Evolutionary conservation across 208 protist genomes (phyloP).

Genomic region (Wallacemonas sp.): DNA sequence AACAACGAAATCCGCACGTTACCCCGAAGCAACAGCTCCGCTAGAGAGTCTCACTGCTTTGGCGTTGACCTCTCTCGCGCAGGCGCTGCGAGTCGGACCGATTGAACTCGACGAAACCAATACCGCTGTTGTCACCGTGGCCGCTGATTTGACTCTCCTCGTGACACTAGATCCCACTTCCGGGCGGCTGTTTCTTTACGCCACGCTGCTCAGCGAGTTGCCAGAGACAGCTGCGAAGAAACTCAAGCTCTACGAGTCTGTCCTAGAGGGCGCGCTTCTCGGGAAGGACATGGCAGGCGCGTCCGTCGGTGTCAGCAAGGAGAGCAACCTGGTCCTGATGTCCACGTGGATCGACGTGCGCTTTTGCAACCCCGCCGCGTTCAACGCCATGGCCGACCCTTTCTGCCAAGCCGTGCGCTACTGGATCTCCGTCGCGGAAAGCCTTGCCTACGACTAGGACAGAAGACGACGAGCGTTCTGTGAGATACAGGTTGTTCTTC

Average conservation of each 20-base stretch:
- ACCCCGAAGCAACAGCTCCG: no score
- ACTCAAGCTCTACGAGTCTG: conserved; percentile 62
- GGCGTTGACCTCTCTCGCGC: conserved; percentile 19
- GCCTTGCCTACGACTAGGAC: conserved; percentile 8
- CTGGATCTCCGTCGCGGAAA: conserved; percentile 31
- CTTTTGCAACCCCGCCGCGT: conserved; percentile 38
- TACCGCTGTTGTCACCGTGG: conserved; percentile 60
- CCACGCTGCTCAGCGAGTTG: conserved; percentile 61
- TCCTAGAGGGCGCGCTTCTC: conserved; percentile 74
- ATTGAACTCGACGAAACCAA: conserved; percentile 61
- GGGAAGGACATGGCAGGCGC: conserved; percentile 78
- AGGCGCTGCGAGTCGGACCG: conserved; percentile 13
- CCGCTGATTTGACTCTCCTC: conserved; percentile 40
- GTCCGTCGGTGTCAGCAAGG: conserved; percentile 60
- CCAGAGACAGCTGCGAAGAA: conserved; percentile 23
- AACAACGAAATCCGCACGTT: no score
- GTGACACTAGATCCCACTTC: conserved; percentile 71
- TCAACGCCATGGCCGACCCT: conserved; percentile 35
- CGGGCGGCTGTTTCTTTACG: conserved; percentile 75
- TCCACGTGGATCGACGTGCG: conserved; percentile 58
- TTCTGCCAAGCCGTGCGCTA: conserved; percentile 47
- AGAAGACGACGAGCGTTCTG: no score
- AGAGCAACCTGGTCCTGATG: conserved; percentile 74
- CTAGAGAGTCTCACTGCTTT: conserved; percentile 9
- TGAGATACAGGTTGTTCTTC: no score